A percentile compares a stretch with the other conserved stretches of the same genome.
phyloP scores from a whole-genome alignment of 2,329 filamentous ascomycete species.

The Fusarium austroafricanum region DNA sequence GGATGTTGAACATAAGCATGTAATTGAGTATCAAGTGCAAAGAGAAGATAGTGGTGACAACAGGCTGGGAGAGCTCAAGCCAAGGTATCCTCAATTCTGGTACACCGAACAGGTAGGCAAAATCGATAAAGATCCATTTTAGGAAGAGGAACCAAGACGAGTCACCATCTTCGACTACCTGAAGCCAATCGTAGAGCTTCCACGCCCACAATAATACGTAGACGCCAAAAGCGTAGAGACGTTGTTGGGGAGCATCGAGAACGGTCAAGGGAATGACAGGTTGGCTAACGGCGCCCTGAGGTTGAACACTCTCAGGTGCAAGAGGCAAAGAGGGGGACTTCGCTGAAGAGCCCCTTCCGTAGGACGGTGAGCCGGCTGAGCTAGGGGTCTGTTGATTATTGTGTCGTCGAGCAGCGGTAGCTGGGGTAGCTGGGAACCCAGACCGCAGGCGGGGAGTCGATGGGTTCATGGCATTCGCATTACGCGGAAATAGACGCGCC shows the following conservation, averaged over 20 bases:
- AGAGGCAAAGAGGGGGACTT: slow-evolving; percentile 56
- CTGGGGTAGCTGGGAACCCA: slow-evolving; percentile 82
- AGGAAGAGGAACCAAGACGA: slow-evolving; percentile 91
- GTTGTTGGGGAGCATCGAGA: slow-evolving; percentile 90
- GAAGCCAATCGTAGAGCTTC: slow-evolving; percentile 88
- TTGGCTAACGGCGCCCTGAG: slow-evolving; percentile 47
- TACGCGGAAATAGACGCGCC: slow-evolving; percentile 51
- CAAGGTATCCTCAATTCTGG: slow-evolving; percentile 93
- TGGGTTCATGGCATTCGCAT: slow-evolving; percentile 85
- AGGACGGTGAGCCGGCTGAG: slow-evolving; percentile 48
- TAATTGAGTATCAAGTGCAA: slow-evolving; percentile 79
- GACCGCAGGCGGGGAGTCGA: slow-evolving; percentile 83
- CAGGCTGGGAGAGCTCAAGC: slow-evolving; percentile 88
- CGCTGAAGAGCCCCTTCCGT: slow-evolving; percentile 45
- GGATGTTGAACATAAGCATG: slow-evolving; percentile 93
- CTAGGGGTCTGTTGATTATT: slow-evolving; percentile 50
- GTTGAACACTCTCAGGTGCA: slow-evolving; percentile 57
- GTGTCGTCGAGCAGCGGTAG: slow-evolving; percentile 56
- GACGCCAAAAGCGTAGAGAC: slow-evolving; percentile 85
- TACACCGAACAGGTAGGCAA: slow-evolving; percentile 85
- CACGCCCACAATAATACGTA: slow-evolving; percentile 82
- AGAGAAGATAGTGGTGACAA: slow-evolving; percentile 77
- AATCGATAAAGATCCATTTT: slow-evolving; percentile 93
- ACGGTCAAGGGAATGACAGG: slow-evolving; percentile 85
- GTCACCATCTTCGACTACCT: slow-evolving; percentile 81